Evolutionary conservation across 371 early-diverging fungal species (phyloP).

Genomic region (Aphelidium insulamus): DNA sequence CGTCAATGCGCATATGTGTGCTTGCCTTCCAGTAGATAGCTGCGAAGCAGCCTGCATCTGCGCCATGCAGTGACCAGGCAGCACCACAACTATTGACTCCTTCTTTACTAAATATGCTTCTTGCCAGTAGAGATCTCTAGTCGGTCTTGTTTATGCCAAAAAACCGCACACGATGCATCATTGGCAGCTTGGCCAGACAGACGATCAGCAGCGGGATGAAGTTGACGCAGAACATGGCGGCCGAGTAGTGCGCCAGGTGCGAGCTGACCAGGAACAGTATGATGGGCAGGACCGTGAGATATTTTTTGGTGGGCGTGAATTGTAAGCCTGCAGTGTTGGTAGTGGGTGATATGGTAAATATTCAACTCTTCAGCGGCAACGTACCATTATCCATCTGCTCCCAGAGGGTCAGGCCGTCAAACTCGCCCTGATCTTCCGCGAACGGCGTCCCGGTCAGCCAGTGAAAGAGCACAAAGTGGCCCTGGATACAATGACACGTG

Average conservation of each 20-base stretch:
- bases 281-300: constrained; percentile 75
- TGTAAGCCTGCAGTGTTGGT: too few relatives aligned
- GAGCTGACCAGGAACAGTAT: constrained; percentile 81
- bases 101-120: too few relatives aligned
- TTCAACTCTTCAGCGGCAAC: too few relatives aligned
- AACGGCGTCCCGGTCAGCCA: constrained; percentile 87
- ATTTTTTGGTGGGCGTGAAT: constrained; percentile 92
- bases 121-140: too few relatives aligned
- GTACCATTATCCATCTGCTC: constrained; percentile 95
- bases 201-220: constrained; percentile 53
- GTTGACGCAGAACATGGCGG: constrained; percentile 63
- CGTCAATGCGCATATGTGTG: too few relatives aligned
- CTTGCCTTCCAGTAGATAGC: too few relatives aligned
- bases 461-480: constrained; percentile 88
- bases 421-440: constrained; percentile 82
- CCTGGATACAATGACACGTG: constrained; percentile 28
- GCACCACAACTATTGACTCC: too few relatives aligned
- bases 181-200: constrained; percentile 76
- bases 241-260: constrained; percentile 83
- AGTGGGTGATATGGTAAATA: too few relatives aligned
- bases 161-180: constrained; percentile 81
- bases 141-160: constrained; percentile 76
- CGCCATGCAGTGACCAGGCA: too few relatives aligned
- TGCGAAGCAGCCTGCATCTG: too few relatives aligned
- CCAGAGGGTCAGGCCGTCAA: constrained; percentile 83